Percentiles rank a stretch among this genome's conserved stretches.
phyloP scores from a whole-genome alignment of 1,284 basidiomycete species.

The Ceratobasidium theobromae region DNA sequence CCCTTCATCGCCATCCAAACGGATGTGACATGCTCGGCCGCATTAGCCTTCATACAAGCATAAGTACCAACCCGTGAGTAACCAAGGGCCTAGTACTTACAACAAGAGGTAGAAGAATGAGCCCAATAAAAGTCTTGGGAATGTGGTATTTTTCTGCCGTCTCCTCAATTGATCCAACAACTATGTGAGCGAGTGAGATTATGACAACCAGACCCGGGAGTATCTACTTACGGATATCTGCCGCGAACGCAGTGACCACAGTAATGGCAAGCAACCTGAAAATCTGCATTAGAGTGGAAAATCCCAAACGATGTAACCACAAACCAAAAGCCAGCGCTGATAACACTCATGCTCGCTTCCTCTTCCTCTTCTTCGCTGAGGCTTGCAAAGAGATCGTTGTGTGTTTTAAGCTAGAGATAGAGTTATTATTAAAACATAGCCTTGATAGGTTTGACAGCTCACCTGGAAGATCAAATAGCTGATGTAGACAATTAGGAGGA shows the following conservation, averaged over 20 bases:
- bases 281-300: slow-evolving; percentile 12
- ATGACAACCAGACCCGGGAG: slow-evolving; percentile 20
- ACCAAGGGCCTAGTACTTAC: slow-evolving; percentile 46
- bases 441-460: slow-evolving; percentile 37
- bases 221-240: slow-evolving; percentile 64
- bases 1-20: slow-evolving; percentile 91
- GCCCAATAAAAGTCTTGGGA: slow-evolving; percentile 79
- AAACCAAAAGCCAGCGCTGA: slow-evolving; percentile 55
- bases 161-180: slow-evolving; percentile 89
- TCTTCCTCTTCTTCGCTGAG: slow-evolving; percentile 48
- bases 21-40: slow-evolving; percentile 63
- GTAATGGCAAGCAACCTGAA: slow-evolving; percentile 65
- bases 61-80: background rate
- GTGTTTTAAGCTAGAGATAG: slow-evolving; percentile 54
- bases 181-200: slow-evolving; percentile 44
- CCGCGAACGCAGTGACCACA: slow-evolving; percentile 81
- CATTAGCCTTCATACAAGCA: slow-evolving; percentile 56
- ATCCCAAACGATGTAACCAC: background rate
- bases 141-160: slow-evolving; percentile 77
- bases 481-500: slow-evolving; percentile 80
- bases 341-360: slow-evolving; percentile 64
- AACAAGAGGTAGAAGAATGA: slow-evolving; percentile 72
- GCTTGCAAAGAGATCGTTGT: slow-evolving; percentile 48
- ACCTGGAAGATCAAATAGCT: slow-evolving; percentile 81
- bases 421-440: slow-evolving; percentile 4